Base-by-base conservation (phyloP, 768 basidiomycete species). In the Guyanaporus albipodus region DNA sequence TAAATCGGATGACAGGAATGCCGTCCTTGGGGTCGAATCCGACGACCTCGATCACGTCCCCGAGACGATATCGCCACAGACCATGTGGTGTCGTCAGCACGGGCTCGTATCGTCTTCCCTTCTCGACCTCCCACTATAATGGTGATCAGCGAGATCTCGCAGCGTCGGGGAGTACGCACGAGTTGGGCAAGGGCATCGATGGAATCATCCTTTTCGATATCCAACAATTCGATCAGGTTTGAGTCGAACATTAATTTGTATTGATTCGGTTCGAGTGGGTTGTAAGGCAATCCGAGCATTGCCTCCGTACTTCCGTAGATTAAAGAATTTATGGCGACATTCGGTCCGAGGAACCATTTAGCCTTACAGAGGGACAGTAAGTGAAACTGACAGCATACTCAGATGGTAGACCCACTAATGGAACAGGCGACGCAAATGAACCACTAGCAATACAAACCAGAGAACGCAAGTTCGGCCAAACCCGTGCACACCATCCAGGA, bases 191-290 rank as follows among this genome's bases (percentile, higher is more conserved):
- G 21, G 10, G 23, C 24, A 36, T 6, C 4, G 14, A 41, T 42
- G 0, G 35, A 46, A 26, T 33, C 34, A 10, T 31, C 32, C 44
- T 42, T 34, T 17, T 21, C 21, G 33, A 51, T 37, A 24, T 58
- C 54, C 21, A 57, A 46, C 40, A 55, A 53, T 32, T 52, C 57
- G n/a, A 53, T 38, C n/a, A n/a, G n/a, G n/a, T n/a, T n/a, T n/a
- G n/a, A n/a, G n/a, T n/a, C n/a, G n/a, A 23, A 61, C 8, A 6
- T 23, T 3, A 32, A 34, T 27, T 42, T 52, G 24, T 48, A 57
- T 27, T 38, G 42, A 6, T 56, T 47, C 39, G 35, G 12, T 21
- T 57, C 24, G 5, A 33, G 31, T 2, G 44, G 49, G 23, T 44
- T 34, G 38, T 50, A 50, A n/a, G 44, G 41, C 8, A 18, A 34